Evolutionary conservation across 129 eudicot species (phyloP).

Genomic region (Apium graveolens): DNA sequence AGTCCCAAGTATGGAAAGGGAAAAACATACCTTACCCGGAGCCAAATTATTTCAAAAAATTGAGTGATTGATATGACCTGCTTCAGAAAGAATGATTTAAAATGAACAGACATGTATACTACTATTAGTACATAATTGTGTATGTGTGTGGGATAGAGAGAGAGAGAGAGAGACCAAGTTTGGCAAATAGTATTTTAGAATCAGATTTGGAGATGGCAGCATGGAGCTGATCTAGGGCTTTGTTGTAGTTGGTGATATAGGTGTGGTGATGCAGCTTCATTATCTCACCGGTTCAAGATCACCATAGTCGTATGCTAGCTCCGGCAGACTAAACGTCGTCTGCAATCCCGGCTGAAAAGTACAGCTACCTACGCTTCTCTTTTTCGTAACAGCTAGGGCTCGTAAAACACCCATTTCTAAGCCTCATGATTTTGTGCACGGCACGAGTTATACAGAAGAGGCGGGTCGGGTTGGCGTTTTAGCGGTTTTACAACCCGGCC

Average conservation of each 20-base stretch:
- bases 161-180: conserved; percentile 21
- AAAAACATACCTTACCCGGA: conserved; percentile 20
- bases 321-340: conserved; percentile 82
- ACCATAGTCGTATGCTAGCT: conserved; percentile 89
- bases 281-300: conserved; percentile 88
- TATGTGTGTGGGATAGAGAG: not conserved
- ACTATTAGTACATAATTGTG: too few relatives aligned
- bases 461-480: too few relatives aligned
- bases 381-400: conserved; percentile 34
- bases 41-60: conserved; percentile 98
- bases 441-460: too few relatives aligned
- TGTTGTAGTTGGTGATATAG: conserved; percentile 86
- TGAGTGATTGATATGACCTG: conserved; percentile 97
- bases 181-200: conserved; percentile 53
- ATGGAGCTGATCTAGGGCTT: conserved; percentile 89
- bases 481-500: too few relatives aligned
- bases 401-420: conserved; percentile 60
- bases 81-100: not conserved
- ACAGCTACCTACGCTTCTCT: not conserved
- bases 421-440: too few relatives aligned
- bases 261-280: conserved; percentile 97
- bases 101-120: too few relatives aligned
- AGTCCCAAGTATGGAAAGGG: too few relatives aligned
- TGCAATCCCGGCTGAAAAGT: conserved; percentile 46
- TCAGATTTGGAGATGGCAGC: conserved; percentile 62